These are phyloP conservation scores for Fusarium lyarnte DNA, from an alignment of 2,329 filamentous ascomycete genomes.

Conservation along the genomic window DNA sequence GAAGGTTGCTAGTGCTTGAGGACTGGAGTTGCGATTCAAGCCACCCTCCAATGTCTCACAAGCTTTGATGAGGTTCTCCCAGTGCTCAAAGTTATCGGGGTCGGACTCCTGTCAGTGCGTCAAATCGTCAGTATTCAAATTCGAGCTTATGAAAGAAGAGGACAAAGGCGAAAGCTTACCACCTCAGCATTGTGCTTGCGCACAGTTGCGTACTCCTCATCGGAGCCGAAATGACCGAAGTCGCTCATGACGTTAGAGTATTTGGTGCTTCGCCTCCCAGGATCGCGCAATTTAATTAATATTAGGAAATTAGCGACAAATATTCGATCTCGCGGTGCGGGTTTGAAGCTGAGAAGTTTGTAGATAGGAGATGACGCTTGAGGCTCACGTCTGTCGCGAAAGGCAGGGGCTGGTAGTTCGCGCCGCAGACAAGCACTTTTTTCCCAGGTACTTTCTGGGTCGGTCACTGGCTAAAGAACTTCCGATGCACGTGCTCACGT, in stretches of 20 bases:
- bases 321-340: conserved; percentile 1
- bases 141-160: neutral
- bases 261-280: neutral
- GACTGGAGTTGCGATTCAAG: conserved; percentile 95
- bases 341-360: conserved; percentile 32
- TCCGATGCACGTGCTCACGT: conserved; percentile 14
- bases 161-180: conserved; percentile 57
- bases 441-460: conserved; percentile 25
- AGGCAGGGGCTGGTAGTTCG: conserved; percentile 43
- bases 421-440: conserved; percentile 28
- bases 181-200: conserved; percentile 81
- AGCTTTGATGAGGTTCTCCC: conserved; percentile 90
- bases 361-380: conserved; percentile 36
- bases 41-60: conserved; percentile 90
- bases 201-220: conserved; percentile 85
- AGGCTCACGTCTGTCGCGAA: conserved; percentile 40
- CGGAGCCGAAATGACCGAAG: conserved; percentile 74
- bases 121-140: conserved; percentile 35
- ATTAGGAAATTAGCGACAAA: neutral
- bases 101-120: conserved; percentile 64
- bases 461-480: conserved; percentile 28
- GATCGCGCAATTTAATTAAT: conserved; percentile 28
- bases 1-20: conserved; percentile 87
- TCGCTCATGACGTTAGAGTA: conserved; percentile 68
- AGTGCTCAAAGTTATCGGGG: conserved; percentile 90